Evolutionary conservation across 2,329 filamentous ascomycete genomes (phyloP).

Genomic region (Aotearoamyces nothofagi): DNA sequence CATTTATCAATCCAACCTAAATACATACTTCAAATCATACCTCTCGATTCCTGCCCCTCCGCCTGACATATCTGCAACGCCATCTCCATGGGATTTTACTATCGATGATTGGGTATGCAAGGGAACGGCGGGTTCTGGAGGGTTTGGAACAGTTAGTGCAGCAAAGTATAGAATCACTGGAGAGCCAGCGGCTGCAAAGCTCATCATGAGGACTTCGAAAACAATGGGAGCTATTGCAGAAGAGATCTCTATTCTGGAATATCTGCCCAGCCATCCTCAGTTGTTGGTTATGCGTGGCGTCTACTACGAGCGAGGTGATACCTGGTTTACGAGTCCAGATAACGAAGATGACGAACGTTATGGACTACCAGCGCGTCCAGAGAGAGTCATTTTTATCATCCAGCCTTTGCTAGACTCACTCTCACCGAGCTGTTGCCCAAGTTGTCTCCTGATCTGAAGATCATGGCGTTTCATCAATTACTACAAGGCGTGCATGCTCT

Average conservation of each 20-base stretch:
- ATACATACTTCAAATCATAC: too few species aligned
- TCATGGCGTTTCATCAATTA: too few species aligned
- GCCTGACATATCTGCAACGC: constrained; percentile 1
- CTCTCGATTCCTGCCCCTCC: too few species aligned
- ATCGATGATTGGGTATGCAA: constrained; percentile 1
- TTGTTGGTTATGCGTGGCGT: constrained; percentile 3
- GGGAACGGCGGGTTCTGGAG: constrained; percentile 1
- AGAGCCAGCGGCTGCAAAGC: constrained; percentile 4
- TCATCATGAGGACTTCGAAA: constrained; percentile 2
- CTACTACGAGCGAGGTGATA: constrained; percentile 5
- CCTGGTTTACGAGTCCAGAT: constrained; percentile 4
- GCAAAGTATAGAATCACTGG: constrained; percentile 3
- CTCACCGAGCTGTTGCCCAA: too few species aligned
- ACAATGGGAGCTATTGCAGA: constrained; percentile 1
- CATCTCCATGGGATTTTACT: constrained; percentile 1
- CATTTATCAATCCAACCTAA: too few species aligned
- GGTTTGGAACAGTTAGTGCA: constrained; percentile 1
- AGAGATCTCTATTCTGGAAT: constrained; percentile 2
- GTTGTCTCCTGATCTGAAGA: too few species aligned
- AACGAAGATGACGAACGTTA: constrained; percentile 5
- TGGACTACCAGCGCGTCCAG: background rate
- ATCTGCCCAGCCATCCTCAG: constrained; percentile 3
- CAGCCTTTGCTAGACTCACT: too few species aligned
- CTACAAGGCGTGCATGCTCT: too few species aligned
- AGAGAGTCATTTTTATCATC: constrained; percentile 3